Evolutionary conservation across 2,329 filamentous ascomycete genomes (phyloP).

Genomic region (Fusarium nodosum): DNA sequence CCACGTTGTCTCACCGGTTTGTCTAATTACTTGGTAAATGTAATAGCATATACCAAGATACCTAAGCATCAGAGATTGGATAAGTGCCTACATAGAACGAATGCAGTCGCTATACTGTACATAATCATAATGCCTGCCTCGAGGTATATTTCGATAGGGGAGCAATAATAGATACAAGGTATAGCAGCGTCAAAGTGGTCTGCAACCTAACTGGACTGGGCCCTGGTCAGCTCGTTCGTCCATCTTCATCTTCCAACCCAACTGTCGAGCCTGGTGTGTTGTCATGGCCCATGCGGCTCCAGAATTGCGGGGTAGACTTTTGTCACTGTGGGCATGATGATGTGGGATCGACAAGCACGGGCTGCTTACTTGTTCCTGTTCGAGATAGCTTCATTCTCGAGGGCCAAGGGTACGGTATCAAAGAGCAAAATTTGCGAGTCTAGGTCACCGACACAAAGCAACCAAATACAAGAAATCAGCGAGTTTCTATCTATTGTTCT

Average conservation of each 20-base stretch:
- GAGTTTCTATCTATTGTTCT: not conserved
- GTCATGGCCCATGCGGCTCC: slow-evolving; percentile 36
- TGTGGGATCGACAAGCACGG: slow-evolving; percentile 25
- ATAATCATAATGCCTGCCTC: not conserved
- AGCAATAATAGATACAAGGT: no score
- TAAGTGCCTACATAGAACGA: not conserved
- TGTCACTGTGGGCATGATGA: slow-evolving; percentile 26
- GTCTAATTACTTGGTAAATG: not conserved
- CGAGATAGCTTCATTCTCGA: slow-evolving; percentile 37
- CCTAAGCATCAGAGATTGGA: not conserved
- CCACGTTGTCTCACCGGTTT: not conserved
- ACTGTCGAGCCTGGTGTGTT: slow-evolving; percentile 18
- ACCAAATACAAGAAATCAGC: not conserved
- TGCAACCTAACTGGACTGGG: slow-evolving; percentile 7
- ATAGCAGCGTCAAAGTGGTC: slow-evolving; percentile 10
- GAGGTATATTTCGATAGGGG: no score
- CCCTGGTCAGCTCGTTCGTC: slow-evolving; percentile 14
- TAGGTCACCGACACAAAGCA: no score
- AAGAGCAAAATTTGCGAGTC: not conserved
- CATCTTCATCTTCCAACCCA: slow-evolving; percentile 25
- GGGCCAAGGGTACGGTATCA: not conserved
- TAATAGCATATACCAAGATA: not conserved
- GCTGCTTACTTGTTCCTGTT: slow-evolving; percentile 22
- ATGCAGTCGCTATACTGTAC: no score
- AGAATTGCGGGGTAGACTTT: slow-evolving; percentile 44